A percentile compares a stretch with the other conserved stretches of the same genome.
Evolutionary conservation across 441 rosid species (phyloP).

Genomic region (Melastoma candidum): DNA sequence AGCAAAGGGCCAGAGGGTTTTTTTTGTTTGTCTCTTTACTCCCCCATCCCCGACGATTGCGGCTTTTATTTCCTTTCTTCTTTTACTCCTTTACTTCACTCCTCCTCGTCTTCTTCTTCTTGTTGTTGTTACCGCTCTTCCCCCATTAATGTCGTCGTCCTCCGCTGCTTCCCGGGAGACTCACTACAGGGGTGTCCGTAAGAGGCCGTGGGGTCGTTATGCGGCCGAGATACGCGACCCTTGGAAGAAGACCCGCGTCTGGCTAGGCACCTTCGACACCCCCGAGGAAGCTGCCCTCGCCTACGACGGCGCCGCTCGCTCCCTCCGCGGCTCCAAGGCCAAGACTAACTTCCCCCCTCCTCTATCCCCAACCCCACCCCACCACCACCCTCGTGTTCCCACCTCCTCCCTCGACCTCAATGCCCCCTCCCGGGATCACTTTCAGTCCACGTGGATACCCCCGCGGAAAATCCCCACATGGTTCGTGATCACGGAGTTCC

Average conservation of each 20-base stretch:
- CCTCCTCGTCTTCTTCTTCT: too few relatives aligned
- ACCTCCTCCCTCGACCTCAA: neutral
- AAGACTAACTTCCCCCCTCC: slow-evolving; percentile 75
- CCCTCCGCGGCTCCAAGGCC: slow-evolving; percentile 85
- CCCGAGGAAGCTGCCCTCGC: slow-evolving; percentile 97
- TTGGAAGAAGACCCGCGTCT: slow-evolving; percentile 89
- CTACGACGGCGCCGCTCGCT: slow-evolving; percentile 92
- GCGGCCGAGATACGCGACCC: slow-evolving; percentile 98
- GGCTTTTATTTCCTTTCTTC: too few relatives aligned
- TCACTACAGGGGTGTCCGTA: slow-evolving; percentile 91
- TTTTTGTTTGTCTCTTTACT: neutral
- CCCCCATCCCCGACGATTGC: neutral
- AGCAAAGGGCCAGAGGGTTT: neutral
- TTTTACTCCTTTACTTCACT: neutral
- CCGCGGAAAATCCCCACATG: slow-evolving; percentile 32
- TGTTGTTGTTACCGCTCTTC: neutral
- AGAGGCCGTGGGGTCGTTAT: slow-evolving; percentile 98
- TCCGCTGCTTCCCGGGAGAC: slow-evolving; percentile 29
- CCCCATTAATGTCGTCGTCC: slow-evolving; percentile 3
- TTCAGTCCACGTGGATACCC: slow-evolving; percentile 12
- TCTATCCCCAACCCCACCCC: slow-evolving; percentile 26
- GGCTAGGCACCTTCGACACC: slow-evolving; percentile 97
- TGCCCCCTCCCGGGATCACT: too few relatives aligned
- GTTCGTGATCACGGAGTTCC: slow-evolving; percentile 34
- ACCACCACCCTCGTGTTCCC: slow-evolving; percentile 41